These are phyloP conservation scores for Pyrenophora graminea DNA, from an alignment of 2,329 filamentous ascomycete species.

Conservation along the genomic window DNA sequence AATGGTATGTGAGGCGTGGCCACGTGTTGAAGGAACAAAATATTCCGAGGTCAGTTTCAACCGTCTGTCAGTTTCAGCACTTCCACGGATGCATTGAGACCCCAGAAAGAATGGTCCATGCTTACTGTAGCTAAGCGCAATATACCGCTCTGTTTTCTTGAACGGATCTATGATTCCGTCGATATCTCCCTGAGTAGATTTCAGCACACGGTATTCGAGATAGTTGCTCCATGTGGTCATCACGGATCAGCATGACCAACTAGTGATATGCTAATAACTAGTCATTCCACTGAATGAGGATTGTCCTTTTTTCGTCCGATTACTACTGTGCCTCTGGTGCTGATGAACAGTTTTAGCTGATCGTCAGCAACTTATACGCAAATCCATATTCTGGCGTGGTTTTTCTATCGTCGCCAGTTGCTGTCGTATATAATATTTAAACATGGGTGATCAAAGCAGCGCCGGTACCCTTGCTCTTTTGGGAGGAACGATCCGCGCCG, in stretches of 20 bases:
- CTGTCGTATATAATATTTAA: background rate
- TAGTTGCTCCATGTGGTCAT: background rate
- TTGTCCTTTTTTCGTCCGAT: no score
- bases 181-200: background rate
- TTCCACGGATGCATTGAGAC: no score
- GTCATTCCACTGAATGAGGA: background rate
- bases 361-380: no score
- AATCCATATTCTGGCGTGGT: background rate
- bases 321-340: no score
- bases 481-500: slow-evolving; percentile 3
- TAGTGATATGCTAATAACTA: background rate
- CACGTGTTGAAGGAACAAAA: background rate
- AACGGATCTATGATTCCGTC: background rate
- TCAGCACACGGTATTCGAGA: background rate
- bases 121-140: background rate
- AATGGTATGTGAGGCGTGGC: background rate
- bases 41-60: background rate
- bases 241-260: background rate
- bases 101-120: background rate
- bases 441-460: background rate
- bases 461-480: background rate
- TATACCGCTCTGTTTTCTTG: background rate
- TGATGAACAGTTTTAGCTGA: no score
- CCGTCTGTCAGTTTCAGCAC: background rate
- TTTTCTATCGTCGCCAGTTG: background rate